Percentiles rank a stretch among this genome's conserved stretches.
Conservation (phyloP, 2,329 filamentous ascomycete genomes). For the Cryphonectria japonica region DNA sequence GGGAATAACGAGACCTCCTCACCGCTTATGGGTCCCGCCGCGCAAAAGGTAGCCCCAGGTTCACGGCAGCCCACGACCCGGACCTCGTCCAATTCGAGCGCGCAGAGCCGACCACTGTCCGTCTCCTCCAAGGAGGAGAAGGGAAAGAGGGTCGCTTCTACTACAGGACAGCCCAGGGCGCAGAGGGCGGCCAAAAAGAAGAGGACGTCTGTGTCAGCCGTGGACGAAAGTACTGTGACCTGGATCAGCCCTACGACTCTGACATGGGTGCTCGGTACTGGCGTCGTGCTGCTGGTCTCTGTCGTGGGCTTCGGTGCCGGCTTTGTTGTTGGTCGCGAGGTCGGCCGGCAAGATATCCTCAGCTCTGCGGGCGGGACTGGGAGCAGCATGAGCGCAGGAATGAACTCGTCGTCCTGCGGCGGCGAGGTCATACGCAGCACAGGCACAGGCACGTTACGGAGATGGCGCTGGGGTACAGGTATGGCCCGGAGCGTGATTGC, state of each 20-base stretch:
- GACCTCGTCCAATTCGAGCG: slow-evolving; percentile 39
- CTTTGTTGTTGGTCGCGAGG: slow-evolving; percentile 69
- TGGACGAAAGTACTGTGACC: slow-evolving; percentile 43
- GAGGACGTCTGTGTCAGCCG: slow-evolving; percentile 46
- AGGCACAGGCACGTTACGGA: slow-evolving; percentile 51
- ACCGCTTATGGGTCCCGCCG: slow-evolving; percentile 32
- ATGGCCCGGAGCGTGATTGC: slow-evolving; percentile 57
- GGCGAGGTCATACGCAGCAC: slow-evolving; percentile 55
- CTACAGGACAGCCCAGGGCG: slow-evolving; percentile 38
- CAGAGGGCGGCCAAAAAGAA: slow-evolving; percentile 63
- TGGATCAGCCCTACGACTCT: slow-evolving; percentile 63
- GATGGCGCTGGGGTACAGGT: slow-evolving; percentile 57
- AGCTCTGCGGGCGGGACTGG: slow-evolving; percentile 44
- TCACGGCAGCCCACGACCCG: slow-evolving; percentile 26
- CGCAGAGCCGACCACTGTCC: slow-evolving; percentile 36
- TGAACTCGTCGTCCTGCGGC: slow-evolving; percentile 53
- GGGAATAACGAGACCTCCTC: slow-evolving; percentile 43
- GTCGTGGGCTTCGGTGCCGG: slow-evolving; percentile 72
- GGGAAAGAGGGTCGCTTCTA: slow-evolving; percentile 51
- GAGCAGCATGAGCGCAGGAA: slow-evolving; percentile 39
- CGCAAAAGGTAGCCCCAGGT: slow-evolving; percentile 30
- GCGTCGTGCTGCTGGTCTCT: slow-evolving; percentile 69
- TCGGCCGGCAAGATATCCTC: slow-evolving; percentile 64
- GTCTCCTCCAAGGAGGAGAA: slow-evolving; percentile 45
- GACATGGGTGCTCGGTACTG: slow-evolving; percentile 68